These are phyloP conservation scores for Taphrina confusa DNA, from an alignment of 1,139 yeast genomes.

Conservation along the genomic window DNA sequence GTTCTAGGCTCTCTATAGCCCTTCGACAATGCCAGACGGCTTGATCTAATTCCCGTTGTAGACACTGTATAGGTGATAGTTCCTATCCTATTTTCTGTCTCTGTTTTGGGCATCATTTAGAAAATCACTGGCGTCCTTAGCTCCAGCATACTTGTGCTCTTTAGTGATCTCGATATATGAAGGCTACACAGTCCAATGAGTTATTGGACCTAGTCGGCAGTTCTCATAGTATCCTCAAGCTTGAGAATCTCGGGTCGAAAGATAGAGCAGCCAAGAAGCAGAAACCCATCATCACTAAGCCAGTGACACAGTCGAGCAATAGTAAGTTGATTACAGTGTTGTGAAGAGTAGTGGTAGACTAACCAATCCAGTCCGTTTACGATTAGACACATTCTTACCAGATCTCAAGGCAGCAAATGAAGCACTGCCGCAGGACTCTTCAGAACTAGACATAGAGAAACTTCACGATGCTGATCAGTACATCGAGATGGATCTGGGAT, in stretches of 20 bases:
- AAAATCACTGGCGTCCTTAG: no score
- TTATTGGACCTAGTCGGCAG: background rate
- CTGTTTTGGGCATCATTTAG: no score
- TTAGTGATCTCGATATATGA: no score
- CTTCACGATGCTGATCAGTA: constrained; percentile 21
- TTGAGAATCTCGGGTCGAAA: background rate
- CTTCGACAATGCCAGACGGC: no score
- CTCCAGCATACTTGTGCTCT: no score
- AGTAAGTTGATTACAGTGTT: background rate
- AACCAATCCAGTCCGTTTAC: constrained; percentile 1
- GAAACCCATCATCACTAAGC: constrained; percentile 11
- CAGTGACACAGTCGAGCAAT: background rate
- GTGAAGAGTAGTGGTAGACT: background rate
- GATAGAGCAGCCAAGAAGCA: background rate
- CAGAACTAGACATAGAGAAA: constrained; percentile 16
- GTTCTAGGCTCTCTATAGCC: no score
- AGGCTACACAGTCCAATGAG: background rate
- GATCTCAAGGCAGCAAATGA: constrained; percentile 34
- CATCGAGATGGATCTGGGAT: constrained; percentile 33
- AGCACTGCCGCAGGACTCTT: constrained; percentile 10
- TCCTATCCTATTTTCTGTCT: no score
- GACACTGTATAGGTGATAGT: no score
- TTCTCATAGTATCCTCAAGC: background rate
- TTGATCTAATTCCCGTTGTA: no score
- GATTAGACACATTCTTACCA: constrained; percentile 17